Conservation (phyloP, 73 alveolate genomes). For the Diophrys appendiculata region DNA sequence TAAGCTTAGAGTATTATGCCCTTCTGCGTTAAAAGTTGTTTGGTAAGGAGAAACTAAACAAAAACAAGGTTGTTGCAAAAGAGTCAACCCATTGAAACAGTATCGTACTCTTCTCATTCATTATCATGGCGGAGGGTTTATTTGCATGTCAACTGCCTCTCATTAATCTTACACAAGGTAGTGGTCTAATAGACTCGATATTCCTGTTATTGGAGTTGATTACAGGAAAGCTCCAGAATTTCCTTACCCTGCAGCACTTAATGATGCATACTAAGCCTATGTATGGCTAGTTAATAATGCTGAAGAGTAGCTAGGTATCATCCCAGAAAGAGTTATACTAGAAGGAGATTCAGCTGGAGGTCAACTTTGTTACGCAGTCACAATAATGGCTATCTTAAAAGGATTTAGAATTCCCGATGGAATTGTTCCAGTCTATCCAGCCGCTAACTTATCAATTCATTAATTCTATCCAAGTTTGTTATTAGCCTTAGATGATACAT, state of each 20-base stretch:
- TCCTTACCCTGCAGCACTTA: constrained; percentile 83
- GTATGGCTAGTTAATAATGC: constrained; percentile 79
- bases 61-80: not conserved
- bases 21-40: constrained; percentile 5
- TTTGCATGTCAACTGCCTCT: constrained; percentile 65
- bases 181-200: constrained; percentile 85
- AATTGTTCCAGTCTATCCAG: constrained; percentile 91
- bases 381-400: constrained; percentile 75
- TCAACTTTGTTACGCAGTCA: constrained; percentile 80
- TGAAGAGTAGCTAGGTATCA: constrained; percentile 72
- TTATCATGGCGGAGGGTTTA: constrained; percentile 91
- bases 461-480: constrained; percentile 81
- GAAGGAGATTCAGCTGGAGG: constrained; percentile 99
- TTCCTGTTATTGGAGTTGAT: constrained; percentile 87
- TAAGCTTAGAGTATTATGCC: not conserved
- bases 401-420: constrained; percentile 91
- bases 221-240: constrained; percentile 87
- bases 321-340: constrained; percentile 77
- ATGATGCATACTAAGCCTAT: constrained; percentile 90
- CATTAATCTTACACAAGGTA: constrained; percentile 84
- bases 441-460: constrained; percentile 71
- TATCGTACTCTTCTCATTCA: constrained; percentile 56
- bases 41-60: not conserved
- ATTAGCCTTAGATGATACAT: constrained; percentile 86
- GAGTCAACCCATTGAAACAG: not conserved